Conservation (phyloP, 2,329 filamentous ascomycete genomes). For the Cladosporium sp. region DNA sequence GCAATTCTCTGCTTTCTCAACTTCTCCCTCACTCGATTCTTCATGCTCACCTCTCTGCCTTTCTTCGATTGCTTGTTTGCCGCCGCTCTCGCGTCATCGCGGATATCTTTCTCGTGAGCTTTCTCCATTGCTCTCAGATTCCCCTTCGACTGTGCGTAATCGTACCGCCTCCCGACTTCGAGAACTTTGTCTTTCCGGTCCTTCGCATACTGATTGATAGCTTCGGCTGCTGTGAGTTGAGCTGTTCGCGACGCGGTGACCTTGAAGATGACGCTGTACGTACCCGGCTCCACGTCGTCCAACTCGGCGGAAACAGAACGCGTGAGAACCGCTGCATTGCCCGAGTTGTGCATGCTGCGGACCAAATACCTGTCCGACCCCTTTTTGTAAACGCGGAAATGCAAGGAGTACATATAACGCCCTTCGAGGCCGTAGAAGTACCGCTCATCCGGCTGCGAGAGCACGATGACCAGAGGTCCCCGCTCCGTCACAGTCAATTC, state of each 20-base stretch:
- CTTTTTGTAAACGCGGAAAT: slow-evolving; percentile 54
- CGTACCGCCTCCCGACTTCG: slow-evolving; percentile 62
- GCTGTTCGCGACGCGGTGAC: slow-evolving; percentile 59
- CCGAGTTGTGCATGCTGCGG: slow-evolving; percentile 27
- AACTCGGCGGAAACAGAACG: slow-evolving; percentile 74
- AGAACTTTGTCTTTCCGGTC: slow-evolving; percentile 65
- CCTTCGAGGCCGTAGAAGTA: slow-evolving; percentile 54
- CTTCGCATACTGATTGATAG: slow-evolving; percentile 59
- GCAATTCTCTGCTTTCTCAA: slow-evolving; percentile 16
- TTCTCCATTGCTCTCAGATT: slow-evolving; percentile 48
- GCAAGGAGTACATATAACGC: slow-evolving; percentile 51
- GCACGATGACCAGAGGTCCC: slow-evolving; percentile 51
- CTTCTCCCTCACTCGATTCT: slow-evolving; percentile 32
- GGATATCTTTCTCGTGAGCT: slow-evolving; percentile 35
- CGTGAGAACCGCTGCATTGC: slow-evolving; percentile 55
- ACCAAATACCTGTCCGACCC: slow-evolving; percentile 28
- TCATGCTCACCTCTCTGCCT: slow-evolving; percentile 33
- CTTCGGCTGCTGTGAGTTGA: slow-evolving; percentile 56
- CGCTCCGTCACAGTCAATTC: slow-evolving; percentile 46
- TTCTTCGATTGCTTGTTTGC: slow-evolving; percentile 32
- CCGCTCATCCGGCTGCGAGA: slow-evolving; percentile 56
- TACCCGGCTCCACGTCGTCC: slow-evolving; percentile 60
- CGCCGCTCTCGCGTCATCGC: slow-evolving; percentile 30
- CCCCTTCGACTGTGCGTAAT: slow-evolving; percentile 63
- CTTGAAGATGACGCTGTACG: slow-evolving; percentile 70